Evolutionary conservation across 257 asterid species (phyloP).

Genomic region (Primulina tabacum): DNA sequence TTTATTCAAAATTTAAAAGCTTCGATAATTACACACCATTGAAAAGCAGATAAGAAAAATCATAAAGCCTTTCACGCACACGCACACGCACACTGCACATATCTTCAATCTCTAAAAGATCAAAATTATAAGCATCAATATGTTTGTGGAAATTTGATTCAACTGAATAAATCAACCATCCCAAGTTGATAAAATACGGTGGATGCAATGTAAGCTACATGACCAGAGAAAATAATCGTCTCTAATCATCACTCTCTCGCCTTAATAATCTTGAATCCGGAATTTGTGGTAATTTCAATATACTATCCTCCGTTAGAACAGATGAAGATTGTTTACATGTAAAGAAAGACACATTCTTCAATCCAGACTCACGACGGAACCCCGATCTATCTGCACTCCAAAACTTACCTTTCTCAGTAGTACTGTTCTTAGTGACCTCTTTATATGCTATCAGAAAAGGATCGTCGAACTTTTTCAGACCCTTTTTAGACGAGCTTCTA

Average conservation of each 20-base stretch:
- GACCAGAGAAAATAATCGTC: no score
- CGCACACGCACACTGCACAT: not conserved
- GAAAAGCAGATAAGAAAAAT: not conserved
- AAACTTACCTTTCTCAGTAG: conserved; percentile 29
- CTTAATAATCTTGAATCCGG: conserved; percentile 43
- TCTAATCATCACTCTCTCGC: not conserved
- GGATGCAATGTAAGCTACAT: not conserved
- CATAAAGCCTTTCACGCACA: not conserved
- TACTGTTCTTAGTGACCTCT: conserved; percentile 62
- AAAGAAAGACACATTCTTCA: conserved; percentile 47
- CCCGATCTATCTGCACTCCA: conserved; percentile 15
- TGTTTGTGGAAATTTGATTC: no score
- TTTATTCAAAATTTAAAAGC: no score
- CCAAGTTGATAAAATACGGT: not conserved
- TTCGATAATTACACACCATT: no score
- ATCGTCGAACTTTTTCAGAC: conserved; percentile 46
- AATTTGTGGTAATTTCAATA: conserved; percentile 37
- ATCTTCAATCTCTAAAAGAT: not conserved
- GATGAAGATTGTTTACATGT: conserved; percentile 52
- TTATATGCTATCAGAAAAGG: conserved; percentile 63
- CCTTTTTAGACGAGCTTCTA: conserved; percentile 35
- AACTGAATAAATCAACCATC: not conserved
- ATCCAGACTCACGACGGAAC: conserved; percentile 30
- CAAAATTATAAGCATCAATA: no score
- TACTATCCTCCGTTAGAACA: conserved; percentile 40